phyloP scores from a whole-genome alignment of 1,284 basidiomycete species.

The Melampsora larici-populina region DNA sequence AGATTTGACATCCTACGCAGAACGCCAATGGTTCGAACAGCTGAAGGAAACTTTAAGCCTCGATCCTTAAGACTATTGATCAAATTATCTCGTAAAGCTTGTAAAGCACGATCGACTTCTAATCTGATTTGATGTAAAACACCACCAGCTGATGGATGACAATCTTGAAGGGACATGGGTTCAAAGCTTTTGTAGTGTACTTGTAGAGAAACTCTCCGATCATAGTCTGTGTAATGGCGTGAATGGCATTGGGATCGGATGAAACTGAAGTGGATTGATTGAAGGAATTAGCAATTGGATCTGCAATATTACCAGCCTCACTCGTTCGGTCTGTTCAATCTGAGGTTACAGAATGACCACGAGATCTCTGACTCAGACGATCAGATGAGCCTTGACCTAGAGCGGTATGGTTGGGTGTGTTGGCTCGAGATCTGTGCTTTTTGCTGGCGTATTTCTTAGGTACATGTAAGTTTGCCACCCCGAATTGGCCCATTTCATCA shows the following conservation, averaged over 20 bases:
- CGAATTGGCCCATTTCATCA: conserved; percentile 23
- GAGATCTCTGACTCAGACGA: conserved; percentile 22
- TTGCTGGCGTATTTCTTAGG: conserved; percentile 14
- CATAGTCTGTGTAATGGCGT: conserved; percentile 99
- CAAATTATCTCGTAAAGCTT: neutral
- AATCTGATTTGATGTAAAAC: conserved; percentile 12
- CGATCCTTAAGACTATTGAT: neutral
- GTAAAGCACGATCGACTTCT: neutral
- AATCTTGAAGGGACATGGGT: conserved; percentile 55
- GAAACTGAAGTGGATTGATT: conserved; percentile 10
- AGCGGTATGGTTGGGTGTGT: conserved; percentile 1
- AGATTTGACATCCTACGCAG: conserved; percentile 11
- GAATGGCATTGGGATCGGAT: conserved; percentile 59
- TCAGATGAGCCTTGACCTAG: neutral
- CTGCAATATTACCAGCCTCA: conserved; percentile 63
- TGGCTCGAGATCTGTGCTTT: conserved; percentile 3
- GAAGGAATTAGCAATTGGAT: neutral
- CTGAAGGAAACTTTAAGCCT: conserved; percentile 25
- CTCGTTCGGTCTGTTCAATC: conserved; percentile 39
- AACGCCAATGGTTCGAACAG: conserved; percentile 1
- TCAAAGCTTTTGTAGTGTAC: conserved; percentile 87
- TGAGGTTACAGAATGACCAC: conserved; percentile 27
- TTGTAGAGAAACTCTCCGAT: conserved; percentile 98
- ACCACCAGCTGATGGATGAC: neutral
- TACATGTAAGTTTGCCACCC: conserved; percentile 13